Base-by-base conservation (phyloP, 108 stramenopile genomes). In the Cyclotella sp. region DNA sequence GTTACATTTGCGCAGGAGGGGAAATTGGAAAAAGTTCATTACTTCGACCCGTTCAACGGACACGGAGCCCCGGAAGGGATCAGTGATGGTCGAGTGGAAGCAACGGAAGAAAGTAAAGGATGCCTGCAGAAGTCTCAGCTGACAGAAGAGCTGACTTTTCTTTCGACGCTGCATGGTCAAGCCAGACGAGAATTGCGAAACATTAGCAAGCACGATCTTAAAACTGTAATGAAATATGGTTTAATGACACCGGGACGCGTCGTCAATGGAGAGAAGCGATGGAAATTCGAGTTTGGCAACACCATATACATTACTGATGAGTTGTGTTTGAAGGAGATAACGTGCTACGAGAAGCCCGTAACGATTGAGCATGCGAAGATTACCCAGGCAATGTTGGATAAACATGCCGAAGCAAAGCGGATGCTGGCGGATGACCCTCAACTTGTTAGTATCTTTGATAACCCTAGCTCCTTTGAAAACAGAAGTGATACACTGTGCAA, bases 81-180 rank as follows among this genome's bases (percentile, higher is more conserved):
- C 19, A 57, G 24, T 57, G 55, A 42, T 4, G 47, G 52, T 22
- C 19, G 10, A 27, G 43, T 45, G 15, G 3, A 45, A 10, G 39
- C 42, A 11, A 24, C 44, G 21, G 71, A 21, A 44, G 44, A 34
- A 61, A 30, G 42, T 45, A 16, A 53, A 46, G 71, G 43, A 39
- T 39, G 18, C 26, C 28, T 26, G 27, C 41, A 16, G 27, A 44
- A 10, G 16, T 64, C 73, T 46, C 58, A 64, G 34, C 60, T 74
- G n/a, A 82, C 81, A 14, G 74, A 82, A 11, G 86, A 87, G 46
- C 61, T 89, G 14, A 76, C 84, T 19, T 65, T 89, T 18, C 58
- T 89, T 42, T 89, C 88, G 6, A 81, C 88, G 26, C 66, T 74
- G 22, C 88, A 89, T 71, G 88, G 88, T 44, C 75, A 68, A 24